These are phyloP conservation scores for Cercospora zeina DNA, from an alignment of 2,329 filamentous ascomycete genomes.

Conservation along the genomic window DNA sequence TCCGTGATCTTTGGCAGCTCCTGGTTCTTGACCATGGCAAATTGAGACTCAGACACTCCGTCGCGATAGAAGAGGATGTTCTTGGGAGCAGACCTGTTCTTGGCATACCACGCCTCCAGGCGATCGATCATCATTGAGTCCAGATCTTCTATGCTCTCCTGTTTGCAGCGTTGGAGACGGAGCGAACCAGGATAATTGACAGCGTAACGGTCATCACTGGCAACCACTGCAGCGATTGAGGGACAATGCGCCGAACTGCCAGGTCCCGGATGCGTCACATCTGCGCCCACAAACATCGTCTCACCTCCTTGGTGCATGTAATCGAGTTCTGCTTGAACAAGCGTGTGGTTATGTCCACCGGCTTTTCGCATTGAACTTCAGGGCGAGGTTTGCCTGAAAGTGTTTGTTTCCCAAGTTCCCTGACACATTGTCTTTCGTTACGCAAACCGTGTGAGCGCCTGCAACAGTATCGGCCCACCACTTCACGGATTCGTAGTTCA, in stretches of 20 bases:
- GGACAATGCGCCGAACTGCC: conserved; percentile 21
- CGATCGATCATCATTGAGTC: conserved; percentile 36
- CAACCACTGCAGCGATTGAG: conserved; percentile 26
- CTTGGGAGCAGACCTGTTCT: conserved; percentile 9
- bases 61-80: conserved; percentile 42
- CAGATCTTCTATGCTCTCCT: conserved; percentile 37
- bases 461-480: neutral
- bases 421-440: neutral
- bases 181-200: conserved; percentile 42
- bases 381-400: conserved; percentile 19
- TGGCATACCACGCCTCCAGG: conserved; percentile 27
- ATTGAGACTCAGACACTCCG: conserved; percentile 43
- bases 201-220: conserved; percentile 18
- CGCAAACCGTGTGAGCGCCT: conserved; percentile 18
- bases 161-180: conserved; percentile 38
- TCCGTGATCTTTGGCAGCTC: conserved; percentile 16
- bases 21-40: conserved; percentile 5
- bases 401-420: neutral
- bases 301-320: neutral
- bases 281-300: conserved; percentile 44
- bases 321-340: neutral
- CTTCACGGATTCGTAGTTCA: conserved; percentile 12
- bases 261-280: conserved; percentile 45
- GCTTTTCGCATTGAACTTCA: conserved; percentile 30
- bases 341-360: conserved; percentile 21